Conservation (phyloP, 2,329 filamentous ascomycete genomes). For the Monilinia polystroma region DNA sequence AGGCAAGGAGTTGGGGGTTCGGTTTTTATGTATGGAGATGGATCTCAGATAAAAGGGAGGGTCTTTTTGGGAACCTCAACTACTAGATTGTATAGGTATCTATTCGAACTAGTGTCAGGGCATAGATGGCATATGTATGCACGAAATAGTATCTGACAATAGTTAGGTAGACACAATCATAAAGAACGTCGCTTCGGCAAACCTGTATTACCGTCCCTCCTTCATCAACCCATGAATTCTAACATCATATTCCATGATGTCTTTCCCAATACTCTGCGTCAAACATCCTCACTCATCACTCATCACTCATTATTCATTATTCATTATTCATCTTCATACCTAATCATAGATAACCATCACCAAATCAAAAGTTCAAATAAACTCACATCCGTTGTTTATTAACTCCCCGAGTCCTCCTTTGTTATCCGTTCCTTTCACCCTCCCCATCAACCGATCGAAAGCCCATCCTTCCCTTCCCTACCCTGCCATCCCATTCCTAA, state of each 20-base stretch:
- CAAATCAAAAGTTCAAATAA: neutral
- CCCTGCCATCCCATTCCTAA: neutral
- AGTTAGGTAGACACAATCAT: neutral
- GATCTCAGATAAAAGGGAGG: neutral
- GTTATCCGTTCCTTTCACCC: too few species aligned
- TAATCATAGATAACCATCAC: neutral
- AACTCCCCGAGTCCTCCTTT: too few species aligned
- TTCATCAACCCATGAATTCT: neutral
- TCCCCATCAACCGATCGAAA: neutral
- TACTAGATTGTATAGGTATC: neutral
- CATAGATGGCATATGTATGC: neutral
- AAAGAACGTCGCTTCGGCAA: too few species aligned
- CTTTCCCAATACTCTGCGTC: too few species aligned
- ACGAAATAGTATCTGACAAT: neutral
- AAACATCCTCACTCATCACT: neutral
- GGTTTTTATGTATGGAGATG: neutral
- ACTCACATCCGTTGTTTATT: neutral
- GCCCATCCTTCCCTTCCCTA: neutral
- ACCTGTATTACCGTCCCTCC: neutral
- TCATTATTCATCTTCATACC: neutral
- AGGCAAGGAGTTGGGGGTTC: constrained; percentile 1
- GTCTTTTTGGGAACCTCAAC: neutral
- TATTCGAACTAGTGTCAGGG: neutral
- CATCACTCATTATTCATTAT: too few species aligned
- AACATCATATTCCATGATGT: neutral